Evolutionary conservation across 2,329 filamentous ascomycete species (phyloP).

Genomic region (Trichophyton benhamiae): DNA sequence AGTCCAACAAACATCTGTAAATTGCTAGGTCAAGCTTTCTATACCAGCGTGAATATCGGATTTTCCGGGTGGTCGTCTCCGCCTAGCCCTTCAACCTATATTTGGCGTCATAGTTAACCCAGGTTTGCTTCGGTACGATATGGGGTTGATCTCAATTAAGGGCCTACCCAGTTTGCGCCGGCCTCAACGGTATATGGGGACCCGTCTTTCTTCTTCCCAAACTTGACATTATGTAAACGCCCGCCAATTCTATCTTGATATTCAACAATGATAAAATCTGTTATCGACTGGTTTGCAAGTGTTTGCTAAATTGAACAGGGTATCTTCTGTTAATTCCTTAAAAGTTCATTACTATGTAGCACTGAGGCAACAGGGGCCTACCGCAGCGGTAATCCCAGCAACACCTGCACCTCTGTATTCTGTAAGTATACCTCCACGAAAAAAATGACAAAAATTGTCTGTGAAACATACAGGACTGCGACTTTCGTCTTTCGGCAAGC

Average conservation of each 20-base stretch:
- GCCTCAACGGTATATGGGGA: constrained; percentile 49
- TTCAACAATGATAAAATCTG: constrained; percentile 54
- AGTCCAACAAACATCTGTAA: background rate
- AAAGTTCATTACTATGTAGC: background rate
- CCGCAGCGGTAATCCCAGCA: constrained; percentile 51
- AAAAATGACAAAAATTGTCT: background rate
- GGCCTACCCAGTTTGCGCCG: constrained; percentile 52
- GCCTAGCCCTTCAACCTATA: constrained; percentile 2
- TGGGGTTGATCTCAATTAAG: background rate
- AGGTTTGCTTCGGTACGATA: background rate
- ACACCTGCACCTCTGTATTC: constrained; percentile 43
- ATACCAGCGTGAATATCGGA: constrained; percentile 48
- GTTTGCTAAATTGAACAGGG: constrained; percentile 36
- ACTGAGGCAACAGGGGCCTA: constrained; percentile 15
- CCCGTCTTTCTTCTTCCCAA: constrained; percentile 42
- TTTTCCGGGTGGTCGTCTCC: constrained; percentile 33
- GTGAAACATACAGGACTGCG: constrained; percentile 22
- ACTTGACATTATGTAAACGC: constrained; percentile 45
- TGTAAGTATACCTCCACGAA: background rate
- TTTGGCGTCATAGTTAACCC: background rate
- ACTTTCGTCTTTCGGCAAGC: constrained; percentile 23
- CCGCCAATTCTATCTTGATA: constrained; percentile 52
- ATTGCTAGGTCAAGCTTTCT: constrained; percentile 5
- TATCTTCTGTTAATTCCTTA: background rate
- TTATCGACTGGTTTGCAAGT: constrained; percentile 47